Conservation (phyloP, 805 yeast species). For the Candida succiphila region DNA sequence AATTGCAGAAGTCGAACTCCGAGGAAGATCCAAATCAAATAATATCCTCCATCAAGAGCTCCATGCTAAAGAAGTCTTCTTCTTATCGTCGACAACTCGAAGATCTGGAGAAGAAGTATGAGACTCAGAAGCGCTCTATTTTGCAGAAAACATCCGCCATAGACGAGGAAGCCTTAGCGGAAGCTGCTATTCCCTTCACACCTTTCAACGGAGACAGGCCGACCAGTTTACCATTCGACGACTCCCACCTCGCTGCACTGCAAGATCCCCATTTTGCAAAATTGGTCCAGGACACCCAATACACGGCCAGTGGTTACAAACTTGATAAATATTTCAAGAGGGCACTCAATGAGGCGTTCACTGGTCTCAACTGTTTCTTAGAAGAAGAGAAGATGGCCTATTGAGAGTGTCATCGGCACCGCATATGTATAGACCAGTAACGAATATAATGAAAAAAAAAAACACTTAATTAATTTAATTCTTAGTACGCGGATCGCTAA, state of each 20-base stretch:
- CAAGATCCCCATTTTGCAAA: conserved; percentile 48
- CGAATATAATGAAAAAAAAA: too few species aligned
- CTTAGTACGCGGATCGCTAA: too few species aligned
- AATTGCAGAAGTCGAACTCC: conserved; percentile 28
- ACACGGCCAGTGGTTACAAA: conserved; percentile 79
- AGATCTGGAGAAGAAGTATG: conserved; percentile 21
- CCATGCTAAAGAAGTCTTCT: conserved; percentile 52
- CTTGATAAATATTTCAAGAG: conserved; percentile 60
- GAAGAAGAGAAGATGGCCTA: conserved; percentile 37
- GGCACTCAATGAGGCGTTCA: conserved; percentile 79
- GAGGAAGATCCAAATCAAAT: conserved; percentile 34
- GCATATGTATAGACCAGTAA: too few species aligned
- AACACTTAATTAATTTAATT: too few species aligned
- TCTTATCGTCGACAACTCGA: conserved; percentile 53
- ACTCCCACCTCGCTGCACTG: conserved; percentile 22
- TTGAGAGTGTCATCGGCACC: neutral
- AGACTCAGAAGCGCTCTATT: conserved; percentile 18
- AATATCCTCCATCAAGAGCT: conserved; percentile 39
- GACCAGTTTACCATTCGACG: conserved; percentile 28
- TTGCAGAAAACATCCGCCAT: conserved; percentile 13
- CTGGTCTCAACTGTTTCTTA: conserved; percentile 78
- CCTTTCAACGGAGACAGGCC: conserved; percentile 91
- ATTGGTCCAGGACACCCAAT: conserved; percentile 43
- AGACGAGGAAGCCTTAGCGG: conserved; percentile 21
- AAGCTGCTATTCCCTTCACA: conserved; percentile 57